Conservation (phyloP, 352 stramenopile species). For the Bremia lactucae region DNA sequence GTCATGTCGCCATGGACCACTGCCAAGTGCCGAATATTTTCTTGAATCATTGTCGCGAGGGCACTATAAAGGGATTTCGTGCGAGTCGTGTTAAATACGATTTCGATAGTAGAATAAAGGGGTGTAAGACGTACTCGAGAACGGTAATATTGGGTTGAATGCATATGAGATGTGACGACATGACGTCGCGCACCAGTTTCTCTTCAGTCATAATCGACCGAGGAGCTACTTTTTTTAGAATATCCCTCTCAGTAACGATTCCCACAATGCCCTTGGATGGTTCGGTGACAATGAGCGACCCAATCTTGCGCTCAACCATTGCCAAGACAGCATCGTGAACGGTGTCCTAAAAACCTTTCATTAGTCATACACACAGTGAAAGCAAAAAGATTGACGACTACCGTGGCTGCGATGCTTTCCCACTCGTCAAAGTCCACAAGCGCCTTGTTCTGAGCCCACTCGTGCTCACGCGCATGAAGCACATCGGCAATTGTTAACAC, state of each 20-base stretch:
- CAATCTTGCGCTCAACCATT: constrained; percentile 75
- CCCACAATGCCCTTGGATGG: constrained; percentile 58
- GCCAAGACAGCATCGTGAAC: constrained; percentile 64
- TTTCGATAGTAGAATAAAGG: too few species aligned
- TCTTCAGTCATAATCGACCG: constrained; percentile 34
- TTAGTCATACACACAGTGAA: neutral
- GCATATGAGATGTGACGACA: constrained; percentile 82
- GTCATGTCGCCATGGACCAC: constrained; percentile 72
- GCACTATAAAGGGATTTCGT: constrained; percentile 28
- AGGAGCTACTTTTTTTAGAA: constrained; percentile 66
- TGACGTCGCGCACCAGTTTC: constrained; percentile 65
- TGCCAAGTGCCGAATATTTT: constrained; percentile 75
- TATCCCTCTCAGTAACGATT: constrained; percentile 76
- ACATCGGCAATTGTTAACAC: constrained; percentile 69
- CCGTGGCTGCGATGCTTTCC: constrained; percentile 59
- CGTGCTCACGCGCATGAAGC: constrained; percentile 41
- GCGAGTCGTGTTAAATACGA: neutral
- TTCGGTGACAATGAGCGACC: constrained; percentile 74
- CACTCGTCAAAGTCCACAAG: constrained; percentile 54
- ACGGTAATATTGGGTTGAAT: constrained; percentile 70
- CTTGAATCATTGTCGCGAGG: constrained; percentile 78
- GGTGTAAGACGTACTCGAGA: constrained; percentile 51
- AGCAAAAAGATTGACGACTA: too few species aligned
- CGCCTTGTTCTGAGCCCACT: constrained; percentile 29
- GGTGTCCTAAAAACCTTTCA: constrained; percentile 34